phyloP scores from a whole-genome alignment of 169 alveolate genomes.

The Plasmodium falciparum region DNA sequence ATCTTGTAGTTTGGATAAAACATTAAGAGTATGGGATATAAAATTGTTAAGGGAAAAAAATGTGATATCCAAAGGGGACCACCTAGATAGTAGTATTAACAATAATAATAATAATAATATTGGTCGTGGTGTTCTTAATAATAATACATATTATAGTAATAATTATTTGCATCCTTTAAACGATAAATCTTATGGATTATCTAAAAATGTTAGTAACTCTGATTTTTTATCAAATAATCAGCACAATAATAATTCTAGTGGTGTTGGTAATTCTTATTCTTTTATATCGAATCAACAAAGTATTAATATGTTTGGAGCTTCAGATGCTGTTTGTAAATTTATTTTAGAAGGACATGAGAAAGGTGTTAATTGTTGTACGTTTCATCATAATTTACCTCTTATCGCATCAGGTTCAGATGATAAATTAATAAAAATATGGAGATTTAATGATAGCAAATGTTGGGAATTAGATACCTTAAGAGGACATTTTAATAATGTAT shows the following conservation, averaged over 20 bases:
- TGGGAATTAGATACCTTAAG: constrained; percentile 95
- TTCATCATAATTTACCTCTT: constrained; percentile 92
- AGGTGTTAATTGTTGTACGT: constrained; percentile 97
- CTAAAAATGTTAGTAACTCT: neutral
- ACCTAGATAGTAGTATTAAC: neutral
- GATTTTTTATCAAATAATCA: constrained; percentile 11
- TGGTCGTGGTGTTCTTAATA: neutral
- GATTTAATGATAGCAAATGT: constrained; percentile 92
- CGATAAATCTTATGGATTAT: constrained; percentile 58
- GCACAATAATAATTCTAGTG: neutral
- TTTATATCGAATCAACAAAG: constrained; percentile 15
- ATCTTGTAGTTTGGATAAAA: constrained; percentile 96
- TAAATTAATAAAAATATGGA: constrained; percentile 95
- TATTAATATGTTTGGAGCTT: constrained; percentile 73
- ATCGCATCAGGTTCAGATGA: constrained; percentile 97
- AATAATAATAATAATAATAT: neutral
- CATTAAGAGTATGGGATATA: constrained; percentile 97
- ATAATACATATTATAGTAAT: no score
- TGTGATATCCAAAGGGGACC: constrained; percentile 77
- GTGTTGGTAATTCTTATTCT: constrained; percentile 7
- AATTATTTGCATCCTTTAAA: neutral
- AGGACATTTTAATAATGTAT: constrained; percentile 96
- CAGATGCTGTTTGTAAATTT: constrained; percentile 87
- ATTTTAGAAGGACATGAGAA: constrained; percentile 96
- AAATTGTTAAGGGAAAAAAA: constrained; percentile 94